Evolutionary conservation across 495 filamentous ascomycete genomes (phyloP), one percentile per base, ranked within the genome.

Genomic region (Extremus antarcticus): DNA sequence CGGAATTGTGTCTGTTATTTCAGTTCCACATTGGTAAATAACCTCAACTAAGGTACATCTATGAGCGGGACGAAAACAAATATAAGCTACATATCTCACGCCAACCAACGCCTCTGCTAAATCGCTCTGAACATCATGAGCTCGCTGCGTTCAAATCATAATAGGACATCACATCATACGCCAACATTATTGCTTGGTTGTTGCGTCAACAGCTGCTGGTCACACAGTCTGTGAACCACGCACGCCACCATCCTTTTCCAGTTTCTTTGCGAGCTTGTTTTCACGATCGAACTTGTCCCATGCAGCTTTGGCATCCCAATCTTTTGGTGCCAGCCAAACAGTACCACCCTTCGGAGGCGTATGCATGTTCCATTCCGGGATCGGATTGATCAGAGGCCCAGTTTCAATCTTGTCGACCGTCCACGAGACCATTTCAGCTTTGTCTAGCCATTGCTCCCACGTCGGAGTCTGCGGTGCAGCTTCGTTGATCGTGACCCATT

Each of bases 401-500:
- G 19, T 17, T 17, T 43, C 13, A 9, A 25, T 7, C 20, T 45
- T 8, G n/a, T 21, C 41, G 21, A 4, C 10, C 3, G 23, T 25
- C 25, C 7, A 7, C 21, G 21, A 23, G 13, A 16, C 10, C 10
- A 56, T 51, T n/a, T 47, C 59, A 9, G 71, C 73, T 39, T 64
- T 61, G 0, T 53, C 17, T 9, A 74, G 59, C 73, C 73, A 75
- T 1, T 51, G 15, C 2, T 68, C 54, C 73, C 73, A 75, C 2
- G 59, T 65, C 38, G 54, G 39, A 15, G 66, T 74, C 24, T 63
- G 62, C n/a, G 73, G 73, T 19, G 65, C 66, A 7, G 71, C 64
- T 25, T 65, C 55, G 41, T 9, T 23, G 23, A 4, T 51, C 48
- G 40, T 38, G 0, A 70, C 65, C 73, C 73, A 76, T 3, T 67